Percentiles rank a stretch among this genome's conserved stretches.
Evolutionary conservation across 768 basidiomycete species (phyloP).

Genomic region (Clitopilus passeckerianus): DNA sequence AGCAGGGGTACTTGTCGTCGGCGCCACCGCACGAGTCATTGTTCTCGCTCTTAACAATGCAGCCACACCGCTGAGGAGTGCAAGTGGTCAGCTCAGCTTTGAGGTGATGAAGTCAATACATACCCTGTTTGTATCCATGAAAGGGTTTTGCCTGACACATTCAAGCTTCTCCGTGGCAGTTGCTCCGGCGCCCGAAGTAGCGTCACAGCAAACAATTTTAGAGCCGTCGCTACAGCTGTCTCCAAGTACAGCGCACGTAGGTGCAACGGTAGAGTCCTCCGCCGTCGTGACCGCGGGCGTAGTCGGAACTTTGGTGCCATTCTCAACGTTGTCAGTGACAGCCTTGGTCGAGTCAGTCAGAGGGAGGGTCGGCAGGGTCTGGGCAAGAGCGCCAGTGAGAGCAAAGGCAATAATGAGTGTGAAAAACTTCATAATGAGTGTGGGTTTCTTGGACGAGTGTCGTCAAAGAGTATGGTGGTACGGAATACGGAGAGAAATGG

Average conservation of each 20-base stretch:
- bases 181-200: neutral
- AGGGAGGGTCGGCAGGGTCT: neutral
- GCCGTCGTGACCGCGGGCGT: neutral
- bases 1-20: neutral
- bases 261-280: neutral
- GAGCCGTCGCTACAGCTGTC: neutral
- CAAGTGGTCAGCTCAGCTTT: neutral
- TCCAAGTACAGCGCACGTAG: neutral
- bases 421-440: neutral
- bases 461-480: neutral
- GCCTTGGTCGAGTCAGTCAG: neutral
- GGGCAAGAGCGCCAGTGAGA: neutral
- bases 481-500: neutral
- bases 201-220: neutral
- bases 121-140: neutral
- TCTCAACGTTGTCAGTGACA: neutral
- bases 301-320: neutral
- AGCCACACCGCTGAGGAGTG: neutral
- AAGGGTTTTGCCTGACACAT: neutral
- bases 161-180: neutral
- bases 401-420: neutral
- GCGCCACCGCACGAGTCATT: neutral
- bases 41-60: neutral
- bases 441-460: neutral
- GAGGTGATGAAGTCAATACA: neutral